phyloP scores from a whole-genome alignment of 2,329 filamentous ascomycete species.

The Penicillium sp. region DNA sequence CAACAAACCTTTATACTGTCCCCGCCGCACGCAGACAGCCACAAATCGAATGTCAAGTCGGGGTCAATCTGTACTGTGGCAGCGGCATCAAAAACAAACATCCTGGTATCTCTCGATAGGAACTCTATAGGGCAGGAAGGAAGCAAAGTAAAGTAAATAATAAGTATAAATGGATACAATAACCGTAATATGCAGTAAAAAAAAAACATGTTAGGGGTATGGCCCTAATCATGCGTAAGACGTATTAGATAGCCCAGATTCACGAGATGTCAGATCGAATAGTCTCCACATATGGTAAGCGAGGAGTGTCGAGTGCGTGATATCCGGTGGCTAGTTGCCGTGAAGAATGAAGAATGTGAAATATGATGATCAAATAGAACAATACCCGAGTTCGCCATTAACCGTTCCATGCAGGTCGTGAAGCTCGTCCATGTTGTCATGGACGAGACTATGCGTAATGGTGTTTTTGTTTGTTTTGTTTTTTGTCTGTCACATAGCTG shows the following conservation, averaged over 20 bases:
- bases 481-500: conserved; percentile 32
- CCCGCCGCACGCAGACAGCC: not conserved
- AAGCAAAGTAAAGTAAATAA: conserved; percentile 27
- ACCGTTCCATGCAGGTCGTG: conserved; percentile 40
- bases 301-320: too few species aligned
- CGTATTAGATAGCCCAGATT: conserved; percentile 4
- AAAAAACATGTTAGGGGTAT: conserved; percentile 18
- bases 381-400: conserved; percentile 36
- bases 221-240: conserved; percentile 23
- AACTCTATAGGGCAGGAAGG: conserved; percentile 30
- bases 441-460: conserved; percentile 27
- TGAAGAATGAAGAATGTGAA: not conserved
- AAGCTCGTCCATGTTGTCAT: conserved; percentile 29
- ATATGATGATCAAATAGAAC: conserved; percentile 16
- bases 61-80: conserved; percentile 11
- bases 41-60: too few species aligned
- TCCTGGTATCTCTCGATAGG: conserved; percentile 41
- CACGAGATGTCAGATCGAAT: too few species aligned
- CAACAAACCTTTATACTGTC: not conserved
- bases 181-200: conserved; percentile 25
- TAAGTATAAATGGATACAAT: conserved; percentile 13
- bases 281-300: too few species aligned
- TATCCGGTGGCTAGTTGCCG: too few species aligned
- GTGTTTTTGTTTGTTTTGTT: not conserved
- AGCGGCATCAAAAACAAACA: conserved; percentile 23